Evolutionary conservation across 257 asterid species (phyloP).

Genomic region (Solanum neorickii): DNA sequence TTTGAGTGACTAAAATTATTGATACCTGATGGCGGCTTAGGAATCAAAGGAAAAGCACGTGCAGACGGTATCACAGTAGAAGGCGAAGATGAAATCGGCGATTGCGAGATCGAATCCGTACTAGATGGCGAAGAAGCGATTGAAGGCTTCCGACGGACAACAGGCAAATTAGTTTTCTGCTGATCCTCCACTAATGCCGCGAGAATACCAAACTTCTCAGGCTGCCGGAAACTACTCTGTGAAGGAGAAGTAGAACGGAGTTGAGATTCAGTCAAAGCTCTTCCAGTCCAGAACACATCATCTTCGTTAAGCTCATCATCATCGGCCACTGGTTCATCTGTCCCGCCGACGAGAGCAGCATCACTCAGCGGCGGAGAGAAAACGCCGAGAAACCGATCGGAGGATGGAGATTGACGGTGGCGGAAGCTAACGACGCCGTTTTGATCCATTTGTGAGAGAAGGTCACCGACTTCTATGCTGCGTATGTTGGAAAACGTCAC

Average conservation of each 20-base stretch:
- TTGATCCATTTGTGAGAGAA: constrained; percentile 27
- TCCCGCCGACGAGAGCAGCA: background rate
- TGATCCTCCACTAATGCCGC: constrained; percentile 49
- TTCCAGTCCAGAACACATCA: constrained; percentile 56
- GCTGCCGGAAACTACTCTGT: constrained; percentile 4
- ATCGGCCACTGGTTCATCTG: constrained; percentile 4
- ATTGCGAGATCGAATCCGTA: background rate
- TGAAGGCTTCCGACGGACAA: constrained; percentile 31
- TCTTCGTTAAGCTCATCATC: constrained; percentile 63
- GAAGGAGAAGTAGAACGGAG: constrained; percentile 19
- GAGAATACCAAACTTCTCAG: constrained; percentile 58
- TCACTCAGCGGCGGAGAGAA: constrained; percentile 49
- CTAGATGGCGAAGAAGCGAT: constrained; percentile 3
- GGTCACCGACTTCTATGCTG: background rate
- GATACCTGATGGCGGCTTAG: constrained; percentile 37
- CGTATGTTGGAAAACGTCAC: background rate
- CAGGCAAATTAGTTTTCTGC: constrained; percentile 16
- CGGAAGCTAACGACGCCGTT: constrained; percentile 29
- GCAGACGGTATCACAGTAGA: constrained; percentile 18
- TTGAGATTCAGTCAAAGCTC: constrained; percentile 9
- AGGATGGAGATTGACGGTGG: constrained; percentile 50
- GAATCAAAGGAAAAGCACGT: constrained; percentile 41
- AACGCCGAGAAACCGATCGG: constrained; percentile 53
- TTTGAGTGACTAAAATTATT: constrained; percentile 24
- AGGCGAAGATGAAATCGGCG: constrained; percentile 1